phyloP scores from a whole-genome alignment of 2,329 filamentous ascomycete species.

The Colletotrichum noveboracense region DNA sequence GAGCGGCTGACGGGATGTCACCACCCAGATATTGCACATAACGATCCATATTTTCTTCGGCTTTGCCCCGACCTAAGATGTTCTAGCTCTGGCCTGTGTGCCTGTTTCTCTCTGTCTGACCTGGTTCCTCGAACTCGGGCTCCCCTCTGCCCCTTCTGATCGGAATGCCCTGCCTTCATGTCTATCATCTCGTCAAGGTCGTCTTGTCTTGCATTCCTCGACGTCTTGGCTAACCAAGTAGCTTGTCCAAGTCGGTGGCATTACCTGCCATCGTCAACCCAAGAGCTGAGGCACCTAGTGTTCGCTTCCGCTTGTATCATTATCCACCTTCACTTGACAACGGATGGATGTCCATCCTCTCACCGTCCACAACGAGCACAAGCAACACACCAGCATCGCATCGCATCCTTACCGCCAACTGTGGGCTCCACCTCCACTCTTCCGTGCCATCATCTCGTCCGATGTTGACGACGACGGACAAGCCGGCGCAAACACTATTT shows the following conservation, averaged over 20 bases:
- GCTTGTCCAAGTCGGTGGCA: neutral
- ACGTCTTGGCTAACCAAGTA: neutral
- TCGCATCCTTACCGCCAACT: neutral
- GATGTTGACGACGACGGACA: neutral
- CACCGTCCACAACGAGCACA: neutral
- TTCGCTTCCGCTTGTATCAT: neutral
- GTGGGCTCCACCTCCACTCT: neutral
- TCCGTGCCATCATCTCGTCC: neutral
- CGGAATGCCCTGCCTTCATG: slow-evolving; percentile 18
- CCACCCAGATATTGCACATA: neutral
- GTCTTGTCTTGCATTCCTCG: slow-evolving; percentile 14
- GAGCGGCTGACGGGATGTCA: neutral
- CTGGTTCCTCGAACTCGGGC: neutral
- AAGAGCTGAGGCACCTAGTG: neutral
- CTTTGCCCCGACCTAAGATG: neutral
- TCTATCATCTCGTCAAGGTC: neutral
- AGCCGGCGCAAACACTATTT: neutral
- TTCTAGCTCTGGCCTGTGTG: neutral
- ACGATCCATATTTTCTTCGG: neutral
- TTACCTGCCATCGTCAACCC: neutral
- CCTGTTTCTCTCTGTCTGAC: neutral
- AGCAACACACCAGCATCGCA: neutral
- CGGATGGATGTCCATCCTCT: neutral
- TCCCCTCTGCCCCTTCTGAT: neutral
- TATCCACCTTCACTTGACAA: neutral